phyloP scores from a whole-genome alignment of 768 basidiomycete genomes.

The Lactarius indigo region DNA sequence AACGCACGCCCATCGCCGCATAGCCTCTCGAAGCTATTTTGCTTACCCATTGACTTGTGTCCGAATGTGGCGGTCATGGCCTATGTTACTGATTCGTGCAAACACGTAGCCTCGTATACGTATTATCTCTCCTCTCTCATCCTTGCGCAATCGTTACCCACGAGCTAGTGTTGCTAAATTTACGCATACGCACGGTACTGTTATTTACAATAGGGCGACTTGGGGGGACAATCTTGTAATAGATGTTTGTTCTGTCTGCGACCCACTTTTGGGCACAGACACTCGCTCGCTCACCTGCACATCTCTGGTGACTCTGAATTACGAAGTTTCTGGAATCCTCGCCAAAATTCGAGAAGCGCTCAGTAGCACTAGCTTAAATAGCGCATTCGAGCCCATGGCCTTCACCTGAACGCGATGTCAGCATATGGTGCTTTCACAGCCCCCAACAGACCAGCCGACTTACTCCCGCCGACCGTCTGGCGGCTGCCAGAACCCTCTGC shows the following conservation, averaged over 20 bases:
- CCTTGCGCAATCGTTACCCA: constrained; percentile 8
- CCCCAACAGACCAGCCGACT: constrained; percentile 27
- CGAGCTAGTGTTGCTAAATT: constrained; percentile 8
- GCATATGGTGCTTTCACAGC: constrained; percentile 65
- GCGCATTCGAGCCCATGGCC: neutral
- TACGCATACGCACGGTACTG: constrained; percentile 10
- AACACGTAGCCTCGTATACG: constrained; percentile 50
- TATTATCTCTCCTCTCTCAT: constrained; percentile 46
- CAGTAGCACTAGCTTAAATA: neutral
- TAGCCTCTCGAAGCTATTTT: constrained; percentile 6
- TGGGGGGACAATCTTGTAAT: constrained; percentile 7
- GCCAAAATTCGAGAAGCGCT: neutral
- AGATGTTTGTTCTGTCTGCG: constrained; percentile 11
- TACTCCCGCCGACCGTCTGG: constrained; percentile 51
- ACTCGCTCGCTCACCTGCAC: neutral
- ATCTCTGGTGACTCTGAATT: neutral
- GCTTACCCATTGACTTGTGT: neutral
- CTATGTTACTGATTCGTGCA: constrained; percentile 10
- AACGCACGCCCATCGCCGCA: constrained; percentile 35
- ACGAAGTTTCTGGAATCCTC: neutral
- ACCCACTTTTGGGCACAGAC: neutral
- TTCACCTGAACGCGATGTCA: constrained; percentile 47
- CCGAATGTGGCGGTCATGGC: neutral
- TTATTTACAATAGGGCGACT: constrained; percentile 3
- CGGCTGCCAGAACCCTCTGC: constrained; percentile 30